Evolutionary conservation across 306 rosid species (phyloP), one percentile per base, ranked within the genome.

Genomic region (Ceratonia siliqua): DNA sequence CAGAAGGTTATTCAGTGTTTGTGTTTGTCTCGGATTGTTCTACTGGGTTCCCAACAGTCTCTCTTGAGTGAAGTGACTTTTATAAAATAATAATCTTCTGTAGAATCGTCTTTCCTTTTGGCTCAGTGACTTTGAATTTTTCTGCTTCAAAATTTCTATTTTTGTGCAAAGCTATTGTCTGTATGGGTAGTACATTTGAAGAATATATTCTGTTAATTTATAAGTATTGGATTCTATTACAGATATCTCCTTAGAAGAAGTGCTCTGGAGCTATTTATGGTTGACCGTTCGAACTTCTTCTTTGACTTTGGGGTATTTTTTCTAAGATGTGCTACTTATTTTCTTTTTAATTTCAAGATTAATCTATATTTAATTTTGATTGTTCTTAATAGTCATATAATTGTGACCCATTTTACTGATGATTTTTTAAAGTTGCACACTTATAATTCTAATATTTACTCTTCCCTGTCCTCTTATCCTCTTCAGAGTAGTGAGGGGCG

Each of bases 191-290:
- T 64, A 22, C 27, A 41, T 56, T 68, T 55, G 52, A 35, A 39
- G 27, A 27, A 39, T 64, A 30, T 33, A 25, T 69, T 46, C 67
- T 18, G 48, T 68, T 68, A 36, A 13, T 56, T 80, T 57, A 57
- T 33, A 62, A 62, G 15, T 71, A 56, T 58, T 72, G 12, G 24
- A 77, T 76, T 61, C 72, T 64, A 2, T 70, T 68, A 53, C 88
- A 94, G 99, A 79, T 94, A 92, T 87, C 96, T 94, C 62, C 90
- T 94, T 43, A 86, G 98, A 87, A 89, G 97, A 89, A 92, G 98
- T 87, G 96, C 99, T 62, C 80, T 94, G 66, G 99, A 94, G 86
- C 87, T 94, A 75, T 92, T 94, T 82, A 86, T 89, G 99, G 88
- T 92, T 79, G 97, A 94, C 72, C 89, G 96, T 53, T 90, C 97